Evolutionary conservation across 1,284 basidiomycete genomes (phyloP), one percentile per base, ranked within the genome.

Genomic region (Trichosporon inkin): DNA sequence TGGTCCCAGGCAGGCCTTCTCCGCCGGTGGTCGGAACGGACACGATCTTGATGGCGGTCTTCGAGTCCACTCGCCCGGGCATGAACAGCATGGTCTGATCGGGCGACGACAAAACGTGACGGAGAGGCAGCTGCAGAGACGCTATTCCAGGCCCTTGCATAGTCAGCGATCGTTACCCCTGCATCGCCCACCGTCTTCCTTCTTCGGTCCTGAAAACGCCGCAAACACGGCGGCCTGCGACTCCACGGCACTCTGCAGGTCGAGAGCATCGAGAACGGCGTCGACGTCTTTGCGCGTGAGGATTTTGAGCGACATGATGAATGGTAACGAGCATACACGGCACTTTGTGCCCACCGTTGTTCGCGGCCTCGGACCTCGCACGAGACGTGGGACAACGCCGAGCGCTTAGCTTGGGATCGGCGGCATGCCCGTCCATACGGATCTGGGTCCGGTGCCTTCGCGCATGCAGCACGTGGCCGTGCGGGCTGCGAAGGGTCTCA

Each of bases 1-100:
- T 93, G 2, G 86, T 86, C 0, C 82, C 90, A 1, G 90, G 88
- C 7, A 93, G 71, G 0, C 90, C 90, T 3, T 79, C 77, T 1
- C 63, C 71, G 32, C 81, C 80, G 1, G 63, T 63, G 1, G 73
- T 79, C 0, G 89, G 88, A 1, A 90, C 81, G 10, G 84, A 85
- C 2, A 89, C 89, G 34, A 88, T 82, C 75, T 92, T 92, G 63
- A 88, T 80, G 6, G 71, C 71, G 2, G 86, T 80, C 10, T 78
- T 73, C 0, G 53, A 57, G 28, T 58, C 53, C 3, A 72, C 70
- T 20, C 75, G 65, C 10, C 73, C 68, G 11, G 78, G 78, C 79
- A 80, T 80, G 66, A 76, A 75, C n/a, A 80, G 69, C 36, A 71
- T 70, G 2, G 70, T 75, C 37, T 67, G 56, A 4, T 65, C 58